Evolutionary conservation across 2,329 filamentous ascomycete species (phyloP), one percentile per base, ranked within the genome.

Genomic region (Neofusicoccum parvum): DNA sequence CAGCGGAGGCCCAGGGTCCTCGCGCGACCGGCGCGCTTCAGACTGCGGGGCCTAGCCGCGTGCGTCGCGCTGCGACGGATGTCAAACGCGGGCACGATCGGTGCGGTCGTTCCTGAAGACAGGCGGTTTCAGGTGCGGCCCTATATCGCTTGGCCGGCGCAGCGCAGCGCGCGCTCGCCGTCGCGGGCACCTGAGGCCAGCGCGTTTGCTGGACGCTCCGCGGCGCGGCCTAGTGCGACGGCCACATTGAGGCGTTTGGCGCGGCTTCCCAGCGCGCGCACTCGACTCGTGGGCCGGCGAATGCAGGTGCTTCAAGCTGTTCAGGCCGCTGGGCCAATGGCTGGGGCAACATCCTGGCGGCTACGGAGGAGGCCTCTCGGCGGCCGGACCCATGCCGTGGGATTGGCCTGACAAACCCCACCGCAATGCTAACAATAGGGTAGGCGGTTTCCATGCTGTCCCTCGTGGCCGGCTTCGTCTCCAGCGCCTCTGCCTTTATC

Each of bases 371-470:
- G 54, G 23, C 54, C 54, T 59, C 54, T 59, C 54, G 54, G 54
- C 54, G 54, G 54, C 56, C 56, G 56, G 43, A 60, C 32, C 56
- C 56, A 48, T 60, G 56, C 56, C 56, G 41, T 46, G 39, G 62
- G 50, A 54, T 56, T 56, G 54, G 54, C 54, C 53, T 59, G 41
- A 20, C 43, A 60, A 45, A 65, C 63, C 53, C 63, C 63, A 65
- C 63, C 32, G 53, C 46, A 59, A 41, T 50, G 53, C 63, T 64
- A 56, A 65, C 63, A 58, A 65, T 56, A 60, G 56, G 56, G 56
- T 46, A 43, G 49, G 51, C 62, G 32, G 32, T 41, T 62, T 65
- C 27, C 62, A 49, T 49, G 45, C 51, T 39, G 23, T 54, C 41
- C 63, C 51, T 56, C 56, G 56, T 60, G 56, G 56, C 56, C 56